phyloP scores from a whole-genome alignment of 2,329 filamentous ascomycete species.

The Pseudogymnoascus sp. region DNA sequence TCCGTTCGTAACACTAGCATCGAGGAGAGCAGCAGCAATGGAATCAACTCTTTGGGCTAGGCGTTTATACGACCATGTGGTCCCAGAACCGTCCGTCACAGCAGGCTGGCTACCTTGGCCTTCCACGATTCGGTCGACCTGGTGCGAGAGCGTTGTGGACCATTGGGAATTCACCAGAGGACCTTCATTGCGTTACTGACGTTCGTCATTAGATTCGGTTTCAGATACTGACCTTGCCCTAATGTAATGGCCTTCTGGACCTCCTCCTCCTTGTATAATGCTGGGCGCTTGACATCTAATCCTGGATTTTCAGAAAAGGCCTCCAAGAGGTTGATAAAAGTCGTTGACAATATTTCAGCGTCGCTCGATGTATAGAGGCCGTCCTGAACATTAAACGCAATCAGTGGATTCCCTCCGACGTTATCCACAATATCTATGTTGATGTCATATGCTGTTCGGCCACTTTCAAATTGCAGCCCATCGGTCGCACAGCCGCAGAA shows the following conservation, averaged over 20 bases:
- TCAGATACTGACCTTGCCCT: not conserved
- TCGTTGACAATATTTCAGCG: not conserved
- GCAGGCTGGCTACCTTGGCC: not conserved
- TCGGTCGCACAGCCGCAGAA: constrained; percentile 22
- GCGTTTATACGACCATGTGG: constrained; percentile 29
- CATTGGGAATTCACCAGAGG: not conserved
- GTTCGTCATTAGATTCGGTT: not conserved
- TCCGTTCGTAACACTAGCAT: not conserved
- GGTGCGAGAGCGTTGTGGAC: not conserved
- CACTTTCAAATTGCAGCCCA: constrained; percentile 12
- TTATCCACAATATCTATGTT: constrained; percentile 13
- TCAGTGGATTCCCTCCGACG: not conserved
- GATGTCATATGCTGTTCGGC: constrained; percentile 22
- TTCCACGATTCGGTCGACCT: not conserved
- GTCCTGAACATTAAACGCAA: constrained; percentile 12
- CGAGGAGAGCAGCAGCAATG: not conserved
- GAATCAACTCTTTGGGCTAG: constrained; percentile 19
- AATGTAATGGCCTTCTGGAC: not conserved
- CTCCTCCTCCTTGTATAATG: not conserved
- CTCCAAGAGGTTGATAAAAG: constrained; percentile 9
- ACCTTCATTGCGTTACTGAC: not conserved
- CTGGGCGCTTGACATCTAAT: not conserved
- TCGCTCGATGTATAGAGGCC: constrained; percentile 11
- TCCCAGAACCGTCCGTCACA: not conserved
- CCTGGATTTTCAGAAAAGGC: not conserved